Conservation (phyloP, 768 basidiomycete species). For the Cytidiella melzeri region DNA sequence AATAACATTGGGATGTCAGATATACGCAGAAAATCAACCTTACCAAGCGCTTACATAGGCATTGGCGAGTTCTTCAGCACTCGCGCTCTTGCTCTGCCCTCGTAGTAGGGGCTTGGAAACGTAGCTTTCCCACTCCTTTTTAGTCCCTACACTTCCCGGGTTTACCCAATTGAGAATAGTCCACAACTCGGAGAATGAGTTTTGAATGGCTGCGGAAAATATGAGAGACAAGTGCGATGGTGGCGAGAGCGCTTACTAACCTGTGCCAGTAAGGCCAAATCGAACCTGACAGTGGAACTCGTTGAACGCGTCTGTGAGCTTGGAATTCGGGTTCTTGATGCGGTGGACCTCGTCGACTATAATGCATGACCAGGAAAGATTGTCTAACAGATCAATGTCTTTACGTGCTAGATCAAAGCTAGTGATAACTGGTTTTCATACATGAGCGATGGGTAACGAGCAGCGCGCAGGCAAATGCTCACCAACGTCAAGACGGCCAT, state of each 20-base stretch:
- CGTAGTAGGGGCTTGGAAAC: slow-evolving; percentile 60
- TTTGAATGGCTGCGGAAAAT: slow-evolving; percentile 60
- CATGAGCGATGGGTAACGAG: no score
- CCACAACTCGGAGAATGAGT: slow-evolving; percentile 87
- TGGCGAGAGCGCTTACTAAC: slow-evolving; percentile 21
- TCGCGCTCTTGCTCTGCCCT: slow-evolving; percentile 64
- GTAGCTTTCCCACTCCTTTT: slow-evolving; percentile 70
- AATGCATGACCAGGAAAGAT: slow-evolving; percentile 64
- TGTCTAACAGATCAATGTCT: slow-evolving; percentile 64
- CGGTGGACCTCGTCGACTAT: slow-evolving; percentile 89
- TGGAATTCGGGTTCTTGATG: slow-evolving; percentile 72
- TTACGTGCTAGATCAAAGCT: slow-evolving; percentile 70
- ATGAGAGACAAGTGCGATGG: neutral
- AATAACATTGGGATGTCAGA: neutral
- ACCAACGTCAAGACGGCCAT: slow-evolving; percentile 85
- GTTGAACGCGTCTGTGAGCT: slow-evolving; percentile 63
- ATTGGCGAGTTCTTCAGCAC: slow-evolving; percentile 52
- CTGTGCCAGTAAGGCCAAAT: slow-evolving; percentile 83
- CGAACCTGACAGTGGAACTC: slow-evolving; percentile 58
- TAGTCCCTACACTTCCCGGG: slow-evolving; percentile 68
- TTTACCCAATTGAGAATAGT: slow-evolving; percentile 91
- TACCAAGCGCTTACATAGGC: slow-evolving; percentile 42
- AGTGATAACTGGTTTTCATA: slow-evolving; percentile 85
- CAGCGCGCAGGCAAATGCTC: slow-evolving; percentile 25
- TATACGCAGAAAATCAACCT: neutral